Conservation (phyloP, 495 filamentous ascomycete genomes). For the Aspergillus nidulans region DNA sequence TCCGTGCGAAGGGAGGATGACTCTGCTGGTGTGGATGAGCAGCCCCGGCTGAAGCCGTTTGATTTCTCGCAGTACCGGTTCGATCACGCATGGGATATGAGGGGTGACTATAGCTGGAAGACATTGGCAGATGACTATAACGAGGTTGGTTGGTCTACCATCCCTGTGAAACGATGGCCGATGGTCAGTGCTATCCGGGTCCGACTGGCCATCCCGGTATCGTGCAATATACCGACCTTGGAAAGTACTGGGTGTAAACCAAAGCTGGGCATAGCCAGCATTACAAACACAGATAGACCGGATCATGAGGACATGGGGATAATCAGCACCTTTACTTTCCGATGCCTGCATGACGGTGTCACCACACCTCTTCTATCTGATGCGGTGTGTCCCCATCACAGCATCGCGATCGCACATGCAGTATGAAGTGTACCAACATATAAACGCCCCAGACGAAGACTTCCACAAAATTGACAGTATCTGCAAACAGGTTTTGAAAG, state of each 20-base stretch:
- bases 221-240: constrained; percentile 37
- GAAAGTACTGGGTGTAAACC: constrained; percentile 37
- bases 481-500: constrained; percentile 40
- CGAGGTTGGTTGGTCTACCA: constrained; percentile 4
- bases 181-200: constrained; percentile 45
- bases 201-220: constrained; percentile 44
- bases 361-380: constrained; percentile 45
- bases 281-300: constrained; percentile 32
- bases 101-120: constrained; percentile 49
- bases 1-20: constrained; percentile 41
- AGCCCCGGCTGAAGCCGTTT: constrained; percentile 30
- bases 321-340: constrained; percentile 41
- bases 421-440: constrained; percentile 48
- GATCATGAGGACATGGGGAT: constrained; percentile 23
- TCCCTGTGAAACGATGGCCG: not conserved
- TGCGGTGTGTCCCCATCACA: constrained; percentile 39
- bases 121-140: constrained; percentile 45
- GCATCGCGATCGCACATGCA: constrained; percentile 32
- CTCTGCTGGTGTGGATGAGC: constrained; percentile 32
- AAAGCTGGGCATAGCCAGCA: constrained; percentile 39
- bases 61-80: constrained; percentile 43
- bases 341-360: constrained; percentile 41
- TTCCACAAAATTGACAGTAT: constrained; percentile 37
- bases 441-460: constrained; percentile 35
- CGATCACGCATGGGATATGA: constrained; percentile 43